These are phyloP conservation scores for Tetrahymena malaccensis DNA, from an alignment of 73 alveolate genomes.

Conservation along the genomic window DNA sequence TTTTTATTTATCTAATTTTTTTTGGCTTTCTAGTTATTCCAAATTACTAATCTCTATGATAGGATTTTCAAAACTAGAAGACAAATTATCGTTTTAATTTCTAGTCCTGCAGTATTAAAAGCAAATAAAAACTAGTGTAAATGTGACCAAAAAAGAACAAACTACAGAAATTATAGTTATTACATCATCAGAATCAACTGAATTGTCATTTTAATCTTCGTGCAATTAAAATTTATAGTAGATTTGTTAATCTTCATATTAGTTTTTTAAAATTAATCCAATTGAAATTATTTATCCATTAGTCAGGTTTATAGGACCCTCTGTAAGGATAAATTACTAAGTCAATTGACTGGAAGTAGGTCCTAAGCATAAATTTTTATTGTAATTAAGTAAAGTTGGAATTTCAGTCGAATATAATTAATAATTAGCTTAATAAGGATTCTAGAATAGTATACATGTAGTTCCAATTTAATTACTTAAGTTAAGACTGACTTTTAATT, in stretches of 20 bases:
- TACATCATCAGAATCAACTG: not conserved
- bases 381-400: not conserved
- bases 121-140: not conserved
- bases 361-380: not conserved
- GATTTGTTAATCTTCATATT: not conserved
- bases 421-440: not conserved
- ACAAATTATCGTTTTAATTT: not conserved
- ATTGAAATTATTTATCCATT: not conserved
- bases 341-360: not conserved
- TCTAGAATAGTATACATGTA: not conserved
- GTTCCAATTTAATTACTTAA: not conserved
- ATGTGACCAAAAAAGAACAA: not conserved
- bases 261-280: not conserved
- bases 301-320: not conserved
- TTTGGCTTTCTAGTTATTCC: not conserved
- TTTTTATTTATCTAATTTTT: not conserved
- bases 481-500: not conserved
- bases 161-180: not conserved
- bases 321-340: not conserved
- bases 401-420: not conserved
- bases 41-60: not conserved
- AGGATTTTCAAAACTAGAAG: not conserved
- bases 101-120: not conserved
- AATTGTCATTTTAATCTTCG: not conserved
- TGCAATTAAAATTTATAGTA: not conserved